These are phyloP conservation scores for Pseudognaphalium luteoalbum DNA, from an alignment of 129 eudicot species.

Conservation along the genomic window DNA sequence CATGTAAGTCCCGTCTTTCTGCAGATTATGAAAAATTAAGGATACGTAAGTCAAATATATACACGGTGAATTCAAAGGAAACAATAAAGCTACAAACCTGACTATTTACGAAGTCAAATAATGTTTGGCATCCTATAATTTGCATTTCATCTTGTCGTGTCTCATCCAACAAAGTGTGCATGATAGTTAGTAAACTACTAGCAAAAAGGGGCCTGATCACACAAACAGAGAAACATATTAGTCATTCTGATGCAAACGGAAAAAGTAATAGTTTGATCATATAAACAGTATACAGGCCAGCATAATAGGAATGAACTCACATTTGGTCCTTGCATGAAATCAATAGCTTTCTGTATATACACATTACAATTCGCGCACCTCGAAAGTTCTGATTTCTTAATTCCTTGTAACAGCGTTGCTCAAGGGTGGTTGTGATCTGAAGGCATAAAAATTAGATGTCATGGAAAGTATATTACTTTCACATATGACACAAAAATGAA, in stretches of 20 bases:
- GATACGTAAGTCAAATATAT: not conserved
- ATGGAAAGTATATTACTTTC: not conserved
- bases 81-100: slow-evolving; percentile 40
- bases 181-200: slow-evolving; percentile 64
- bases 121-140: slow-evolving; percentile 69
- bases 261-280: slow-evolving; percentile 1
- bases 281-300: not conserved
- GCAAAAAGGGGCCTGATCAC: slow-evolving; percentile 76
- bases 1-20: slow-evolving; percentile 70
- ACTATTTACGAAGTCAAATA: slow-evolving; percentile 66
- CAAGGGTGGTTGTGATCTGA: slow-evolving; percentile 76
- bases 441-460: not conserved
- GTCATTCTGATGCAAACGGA: not conserved
- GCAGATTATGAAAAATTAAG: slow-evolving; percentile 24
- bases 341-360: slow-evolving; percentile 73
- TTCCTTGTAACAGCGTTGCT: slow-evolving; percentile 75
- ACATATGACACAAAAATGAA: slow-evolving; percentile 13
- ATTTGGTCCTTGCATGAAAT: slow-evolving; percentile 76
- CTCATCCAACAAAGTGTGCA: slow-evolving; percentile 68
- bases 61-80: not conserved
- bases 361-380: slow-evolving; percentile 65
- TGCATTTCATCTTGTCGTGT: slow-evolving; percentile 73
- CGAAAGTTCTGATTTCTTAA: slow-evolving; percentile 63
- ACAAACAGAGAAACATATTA: slow-evolving; percentile 18
- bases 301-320: slow-evolving; percentile 49